phyloP scores from a whole-genome alignment of 805 yeast species.

The Diddensiella santjacobensis region DNA sequence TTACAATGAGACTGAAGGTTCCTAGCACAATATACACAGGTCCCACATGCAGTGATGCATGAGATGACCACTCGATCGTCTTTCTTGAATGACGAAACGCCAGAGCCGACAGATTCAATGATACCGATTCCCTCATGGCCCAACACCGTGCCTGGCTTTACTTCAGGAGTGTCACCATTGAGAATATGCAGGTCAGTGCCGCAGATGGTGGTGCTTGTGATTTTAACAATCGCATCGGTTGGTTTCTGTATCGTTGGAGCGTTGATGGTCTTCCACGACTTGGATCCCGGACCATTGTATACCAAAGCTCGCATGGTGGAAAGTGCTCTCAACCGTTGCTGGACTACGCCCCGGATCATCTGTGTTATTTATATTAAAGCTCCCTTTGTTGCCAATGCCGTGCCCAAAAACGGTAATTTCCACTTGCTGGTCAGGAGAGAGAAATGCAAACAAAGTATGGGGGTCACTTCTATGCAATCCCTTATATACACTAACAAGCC shows the following conservation, averaged over 20 bases:
- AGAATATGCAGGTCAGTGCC: conserved; percentile 82
- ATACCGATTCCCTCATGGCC: conserved; percentile 99
- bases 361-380: too few species aligned
- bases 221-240: conserved; percentile 65
- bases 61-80: conserved; percentile 85
- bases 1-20: conserved; percentile 84
- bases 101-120: conserved; percentile 90
- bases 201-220: conserved; percentile 81
- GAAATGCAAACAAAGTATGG: not conserved
- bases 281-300: conserved; percentile 43
- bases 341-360: not conserved
- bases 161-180: conserved; percentile 71
- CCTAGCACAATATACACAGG: conserved; percentile 58
- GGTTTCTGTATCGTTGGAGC: conserved; percentile 58
- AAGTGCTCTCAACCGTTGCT: conserved; percentile 1
- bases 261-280: conserved; percentile 49
- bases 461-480: not conserved
- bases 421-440: too few species aligned
- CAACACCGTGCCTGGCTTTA: conserved; percentile 69
- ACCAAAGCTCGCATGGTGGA: conserved; percentile 44
- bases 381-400: too few species aligned
- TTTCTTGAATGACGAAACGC: conserved; percentile 77
- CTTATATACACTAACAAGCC: too few species aligned
- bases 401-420: too few species aligned
- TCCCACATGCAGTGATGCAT: conserved; percentile 60